Evolutionary conservation across 1,284 basidiomycete genomes (phyloP), one percentile per base, ranked within the genome.

Genomic region (Cryptococcus maquisensis): DNA sequence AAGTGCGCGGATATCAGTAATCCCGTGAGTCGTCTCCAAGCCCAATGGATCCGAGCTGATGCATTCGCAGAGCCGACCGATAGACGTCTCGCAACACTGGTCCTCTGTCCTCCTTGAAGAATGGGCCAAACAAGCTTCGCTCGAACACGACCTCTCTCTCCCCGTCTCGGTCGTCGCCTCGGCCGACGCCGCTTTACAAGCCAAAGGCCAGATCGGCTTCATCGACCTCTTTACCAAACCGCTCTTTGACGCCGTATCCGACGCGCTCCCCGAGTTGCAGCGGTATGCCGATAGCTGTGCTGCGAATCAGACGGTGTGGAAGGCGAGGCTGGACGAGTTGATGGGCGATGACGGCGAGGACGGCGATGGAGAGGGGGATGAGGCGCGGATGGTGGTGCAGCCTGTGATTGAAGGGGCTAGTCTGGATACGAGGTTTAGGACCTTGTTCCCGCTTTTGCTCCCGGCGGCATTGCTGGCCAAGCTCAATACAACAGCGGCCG

Each of bases 1-100:
- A 97, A 97, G 75, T 95, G 92, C 68, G 91, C 91, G 12, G 93
- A 97, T 77, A 97, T 97, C 68, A 93, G 89, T 71, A 97, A 97
- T 73, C 92, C 93, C 12, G 90, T 95, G 72, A 61, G 87, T 81
- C 10, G 36, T 28, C 47, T 47, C 12, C 24, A 28, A 15, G 43
- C 13, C 45, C 40, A 36, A 45, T 21, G 28, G 16, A 15, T n/a
- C n/a, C 32, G 20, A 4, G 39, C 45, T 54, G 40, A 47, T 32
- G 16, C n/a, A 24, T 38, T n/a, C 36, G 18, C 67, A 94, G 90
- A 86, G 87, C 59, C 90, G 93, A n/a, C 93, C 93, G 1, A 89
- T 91, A 60, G 79, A 83, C 21, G 87, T 95, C 9, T 91, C 90
- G 3, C 83, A 89, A 67, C 86, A 91, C 63, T 97, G 93, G 93